Percentiles rank a stretch among this genome's conserved stretches.
Evolutionary conservation across 2,329 filamentous ascomycete species (phyloP).

Genomic region (Aspergillus terreus): DNA sequence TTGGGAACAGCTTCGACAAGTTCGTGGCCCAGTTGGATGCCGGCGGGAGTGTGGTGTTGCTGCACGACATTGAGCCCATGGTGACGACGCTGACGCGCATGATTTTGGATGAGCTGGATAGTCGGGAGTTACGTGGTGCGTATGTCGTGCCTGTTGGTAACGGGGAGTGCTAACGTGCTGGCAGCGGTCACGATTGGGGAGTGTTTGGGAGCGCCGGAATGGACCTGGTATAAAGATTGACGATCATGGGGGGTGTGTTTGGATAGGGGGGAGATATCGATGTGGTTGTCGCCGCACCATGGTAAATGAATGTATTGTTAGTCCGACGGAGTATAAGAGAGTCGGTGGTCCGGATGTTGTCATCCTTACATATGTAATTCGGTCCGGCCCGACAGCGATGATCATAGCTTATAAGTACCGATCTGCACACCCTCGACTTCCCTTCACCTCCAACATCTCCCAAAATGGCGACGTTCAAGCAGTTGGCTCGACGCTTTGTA

Average conservation of each 20-base stretch:
- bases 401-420: not conserved
- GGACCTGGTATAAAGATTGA: slow-evolving; percentile 47
- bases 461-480: not conserved
- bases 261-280: too few species aligned
- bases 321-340: too few species aligned
- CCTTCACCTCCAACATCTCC: not conserved
- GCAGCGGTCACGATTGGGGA: slow-evolving; percentile 54
- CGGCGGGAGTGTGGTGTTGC: slow-evolving; percentile 31
- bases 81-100: slow-evolving; percentile 28
- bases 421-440: not conserved
- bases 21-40: slow-evolving; percentile 29
- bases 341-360: not conserved
- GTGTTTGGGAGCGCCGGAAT: slow-evolving; percentile 52
- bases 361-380: not conserved
- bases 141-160: not conserved
- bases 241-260: too few species aligned
- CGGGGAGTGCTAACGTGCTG: slow-evolving; percentile 2
- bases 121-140: slow-evolving; percentile 39
- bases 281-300: too few species aligned
- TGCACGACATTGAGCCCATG: slow-evolving; percentile 37
- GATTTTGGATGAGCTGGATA: slow-evolving; percentile 35
- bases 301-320: not conserved
- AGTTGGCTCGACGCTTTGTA: not conserved
- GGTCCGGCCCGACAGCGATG: slow-evolving; percentile 1
- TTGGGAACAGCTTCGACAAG: slow-evolving; percentile 27